Percentiles rank a stretch among this genome's conserved stretches.
Evolutionary conservation across 345 rosid species (phyloP).

Genomic region (Lagerstroemia speciosa): DNA sequence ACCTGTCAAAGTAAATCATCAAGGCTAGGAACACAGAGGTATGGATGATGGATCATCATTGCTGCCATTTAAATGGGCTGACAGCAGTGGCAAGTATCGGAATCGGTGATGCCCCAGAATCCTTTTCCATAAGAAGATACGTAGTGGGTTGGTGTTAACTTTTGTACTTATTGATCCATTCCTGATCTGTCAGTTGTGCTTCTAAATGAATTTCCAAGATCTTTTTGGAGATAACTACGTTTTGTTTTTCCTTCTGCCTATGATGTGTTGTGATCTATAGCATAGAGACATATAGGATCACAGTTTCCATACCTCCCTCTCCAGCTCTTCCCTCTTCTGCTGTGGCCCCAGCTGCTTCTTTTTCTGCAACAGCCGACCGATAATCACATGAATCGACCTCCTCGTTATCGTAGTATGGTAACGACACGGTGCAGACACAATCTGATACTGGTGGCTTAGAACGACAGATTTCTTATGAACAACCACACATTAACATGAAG

Average conservation of each 20-base stretch:
- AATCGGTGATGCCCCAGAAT: constrained; percentile 1
- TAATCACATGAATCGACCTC: not conserved
- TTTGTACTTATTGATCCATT: not conserved
- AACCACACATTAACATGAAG: not conserved
- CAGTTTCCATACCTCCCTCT: constrained; percentile 59
- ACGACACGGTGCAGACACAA: not conserved
- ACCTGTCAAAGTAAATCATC: constrained; percentile 32
- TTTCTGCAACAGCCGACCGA: constrained; percentile 27
- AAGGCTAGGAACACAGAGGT: constrained; percentile 4
- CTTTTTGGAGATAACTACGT: not conserved
- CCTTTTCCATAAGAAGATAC: not conserved
- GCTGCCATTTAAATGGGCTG: not conserved
- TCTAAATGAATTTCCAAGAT: not conserved
- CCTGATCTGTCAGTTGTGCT: not conserved
- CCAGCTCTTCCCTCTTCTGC: constrained; percentile 64
- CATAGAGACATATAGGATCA: not conserved
- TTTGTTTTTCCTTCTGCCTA: not conserved
- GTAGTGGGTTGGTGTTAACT: not conserved
- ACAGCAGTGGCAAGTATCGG: constrained; percentile 3
- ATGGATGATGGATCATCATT: constrained; percentile 10
- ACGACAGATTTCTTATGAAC: not conserved
- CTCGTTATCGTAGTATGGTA: not conserved
- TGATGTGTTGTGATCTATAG: not conserved
- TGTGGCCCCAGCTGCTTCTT: constrained; percentile 55
- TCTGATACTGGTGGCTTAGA: not conserved